Percentiles rank a stretch among this genome's conserved stretches.
These are phyloP conservation scores for Pterocarpus santalinus DNA, from an alignment of 306 rosid genomes.

Conservation along the genomic window DNA sequence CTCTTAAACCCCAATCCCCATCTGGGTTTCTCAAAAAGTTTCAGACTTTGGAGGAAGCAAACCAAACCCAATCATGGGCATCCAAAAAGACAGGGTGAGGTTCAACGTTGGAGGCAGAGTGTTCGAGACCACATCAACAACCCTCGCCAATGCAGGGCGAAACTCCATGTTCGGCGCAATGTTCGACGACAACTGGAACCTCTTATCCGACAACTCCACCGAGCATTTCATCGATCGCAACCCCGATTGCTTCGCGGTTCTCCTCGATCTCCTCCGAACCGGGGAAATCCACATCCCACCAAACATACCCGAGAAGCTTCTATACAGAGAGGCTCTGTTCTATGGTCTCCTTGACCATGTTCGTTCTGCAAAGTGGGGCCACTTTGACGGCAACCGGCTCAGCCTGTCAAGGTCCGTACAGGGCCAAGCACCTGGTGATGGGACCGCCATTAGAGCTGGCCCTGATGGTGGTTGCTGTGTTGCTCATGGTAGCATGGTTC, in stretches of 20 bases:
- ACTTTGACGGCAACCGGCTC: constrained; percentile 80
- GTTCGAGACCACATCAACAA: constrained; percentile 87
- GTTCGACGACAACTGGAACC: constrained; percentile 84
- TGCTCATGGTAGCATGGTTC: constrained; percentile 91
- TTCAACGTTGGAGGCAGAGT: constrained; percentile 95
- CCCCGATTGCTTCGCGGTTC: constrained; percentile 83
- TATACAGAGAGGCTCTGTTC: constrained; percentile 82
- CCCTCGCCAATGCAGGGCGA: constrained; percentile 92
- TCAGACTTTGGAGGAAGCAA: constrained; percentile 20
- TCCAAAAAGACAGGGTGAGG: constrained; percentile 72
- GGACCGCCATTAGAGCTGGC: constrained; percentile 90
- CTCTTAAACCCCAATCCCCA: constrained; percentile 36
- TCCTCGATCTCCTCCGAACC: constrained; percentile 89
- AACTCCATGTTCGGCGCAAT: constrained; percentile 88
- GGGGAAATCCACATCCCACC: constrained; percentile 66
- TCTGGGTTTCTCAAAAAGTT: constrained; percentile 53
- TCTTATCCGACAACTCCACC: constrained; percentile 36
- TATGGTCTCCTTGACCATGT: constrained; percentile 84
- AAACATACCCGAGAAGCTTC: constrained; percentile 72
- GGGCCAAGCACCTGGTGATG: constrained; percentile 95
- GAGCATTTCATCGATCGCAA: constrained; percentile 92
- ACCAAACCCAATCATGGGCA: constrained; percentile 58
- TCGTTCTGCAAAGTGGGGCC: constrained; percentile 86
- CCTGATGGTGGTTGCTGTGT: constrained; percentile 96
- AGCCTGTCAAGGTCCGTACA: constrained; percentile 59